A percentile compares a stretch with the other conserved stretches of the same genome.
Evolutionary conservation across 805 yeast genomes (phyloP).

Genomic region (Candida saitoana): DNA sequence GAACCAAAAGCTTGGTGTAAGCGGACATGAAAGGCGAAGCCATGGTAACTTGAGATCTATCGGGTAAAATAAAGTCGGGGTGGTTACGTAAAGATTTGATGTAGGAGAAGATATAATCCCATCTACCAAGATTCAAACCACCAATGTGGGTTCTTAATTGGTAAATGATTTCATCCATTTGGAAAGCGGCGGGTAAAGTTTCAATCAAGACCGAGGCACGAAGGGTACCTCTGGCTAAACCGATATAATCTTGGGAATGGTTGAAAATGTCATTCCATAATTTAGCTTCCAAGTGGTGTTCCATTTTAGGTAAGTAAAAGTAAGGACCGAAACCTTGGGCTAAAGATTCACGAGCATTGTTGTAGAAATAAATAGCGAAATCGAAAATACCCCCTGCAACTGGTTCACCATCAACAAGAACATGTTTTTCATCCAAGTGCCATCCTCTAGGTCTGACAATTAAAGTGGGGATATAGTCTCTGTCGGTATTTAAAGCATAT

Average conservation of each 20-base stretch:
- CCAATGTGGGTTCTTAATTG: slow-evolving; percentile 73
- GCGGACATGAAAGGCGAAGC: slow-evolving; percentile 76
- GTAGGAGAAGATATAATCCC: slow-evolving; percentile 84
- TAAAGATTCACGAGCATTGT: slow-evolving; percentile 62
- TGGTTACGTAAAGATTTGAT: slow-evolving; percentile 72
- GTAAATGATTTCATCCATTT: slow-evolving; percentile 78
- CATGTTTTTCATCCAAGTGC: slow-evolving; percentile 76
- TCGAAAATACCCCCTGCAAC: slow-evolving; percentile 75
- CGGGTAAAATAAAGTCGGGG: slow-evolving; percentile 67
- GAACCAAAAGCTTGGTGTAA: slow-evolving; percentile 68
- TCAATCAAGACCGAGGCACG: slow-evolving; percentile 80
- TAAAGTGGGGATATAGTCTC: slow-evolving; percentile 65
- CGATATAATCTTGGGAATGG: slow-evolving; percentile 68
- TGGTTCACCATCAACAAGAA: slow-evolving; percentile 69
- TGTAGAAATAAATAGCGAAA: slow-evolving; percentile 73
- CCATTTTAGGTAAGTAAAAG: slow-evolving; percentile 83
- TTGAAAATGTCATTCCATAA: slow-evolving; percentile 80
- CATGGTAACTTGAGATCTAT: slow-evolving; percentile 77
- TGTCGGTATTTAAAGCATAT: slow-evolving; percentile 41
- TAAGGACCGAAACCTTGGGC: slow-evolving; percentile 73
- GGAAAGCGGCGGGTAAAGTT: slow-evolving; percentile 82
- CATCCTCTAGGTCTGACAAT: slow-evolving; percentile 87
- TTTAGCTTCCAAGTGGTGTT: slow-evolving; percentile 77
- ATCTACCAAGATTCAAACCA: slow-evolving; percentile 84
- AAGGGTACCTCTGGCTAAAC: slow-evolving; percentile 69